phyloP scores from a whole-genome alignment of 257 asterid species.

The Linderniella brevidens region DNA sequence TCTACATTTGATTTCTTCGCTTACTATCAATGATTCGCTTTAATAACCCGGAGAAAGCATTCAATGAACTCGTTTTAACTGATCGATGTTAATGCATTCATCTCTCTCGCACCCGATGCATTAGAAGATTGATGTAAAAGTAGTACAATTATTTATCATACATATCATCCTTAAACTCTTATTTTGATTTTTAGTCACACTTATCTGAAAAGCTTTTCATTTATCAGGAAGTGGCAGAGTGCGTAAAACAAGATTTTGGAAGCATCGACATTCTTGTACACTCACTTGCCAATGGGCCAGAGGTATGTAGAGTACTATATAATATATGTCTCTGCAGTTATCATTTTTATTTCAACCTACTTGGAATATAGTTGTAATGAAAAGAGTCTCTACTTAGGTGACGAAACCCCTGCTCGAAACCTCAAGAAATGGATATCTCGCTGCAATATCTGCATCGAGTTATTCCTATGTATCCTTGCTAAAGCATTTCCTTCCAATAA shows the following conservation, averaged over 20 bases:
- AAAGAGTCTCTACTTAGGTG: conserved; percentile 25
- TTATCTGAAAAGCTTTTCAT: conserved; percentile 11
- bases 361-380: not conserved
- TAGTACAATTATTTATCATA: too few species aligned
- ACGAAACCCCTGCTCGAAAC: conserved; percentile 78
- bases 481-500: conserved; percentile 63
- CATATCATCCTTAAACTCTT: too few species aligned
- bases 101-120: too few species aligned
- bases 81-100: too few species aligned
- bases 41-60: too few species aligned
- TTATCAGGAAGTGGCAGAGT: conserved; percentile 70
- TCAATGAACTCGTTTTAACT: not conserved
- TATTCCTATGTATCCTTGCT: conserved; percentile 69
- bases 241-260: conserved; percentile 71
- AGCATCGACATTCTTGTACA: conserved; percentile 81
- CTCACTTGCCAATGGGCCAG: conserved; percentile 86
- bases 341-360: not conserved
- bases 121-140: too few species aligned
- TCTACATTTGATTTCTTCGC: too few species aligned
- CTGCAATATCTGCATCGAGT: conserved; percentile 90
- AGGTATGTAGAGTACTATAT: conserved; percentile 34
- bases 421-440: conserved; percentile 78
- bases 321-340: too few species aligned
- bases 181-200: not conserved
- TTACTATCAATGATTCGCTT: too few species aligned